Conservation (phyloP, 495 filamentous ascomycete species). For the Penicillium robsamsonii region DNA sequence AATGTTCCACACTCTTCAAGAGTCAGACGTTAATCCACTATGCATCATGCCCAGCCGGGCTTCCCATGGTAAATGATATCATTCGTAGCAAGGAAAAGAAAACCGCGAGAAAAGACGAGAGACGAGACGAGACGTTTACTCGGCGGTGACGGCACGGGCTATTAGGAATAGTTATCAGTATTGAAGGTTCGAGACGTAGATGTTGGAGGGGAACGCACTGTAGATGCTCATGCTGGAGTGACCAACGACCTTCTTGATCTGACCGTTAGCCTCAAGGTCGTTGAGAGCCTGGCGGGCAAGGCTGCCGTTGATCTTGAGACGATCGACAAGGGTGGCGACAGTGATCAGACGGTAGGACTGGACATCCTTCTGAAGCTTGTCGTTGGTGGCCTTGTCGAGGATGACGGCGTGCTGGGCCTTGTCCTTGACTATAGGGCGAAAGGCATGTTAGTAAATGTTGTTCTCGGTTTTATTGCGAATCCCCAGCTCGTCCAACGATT, state of each 20-base stretch:
- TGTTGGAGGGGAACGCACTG: slow-evolving; percentile 53
- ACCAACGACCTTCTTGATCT: slow-evolving; percentile 96
- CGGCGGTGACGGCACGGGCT: slow-evolving; percentile 52
- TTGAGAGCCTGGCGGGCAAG: slow-evolving; percentile 84
- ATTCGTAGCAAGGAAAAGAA: slow-evolving; percentile 43
- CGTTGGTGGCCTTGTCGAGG: slow-evolving; percentile 65
- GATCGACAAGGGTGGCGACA: slow-evolving; percentile 95
- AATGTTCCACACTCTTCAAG: slow-evolving; percentile 36
- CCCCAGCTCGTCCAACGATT: slow-evolving; percentile 17
- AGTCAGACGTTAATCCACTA: slow-evolving; percentile 35
- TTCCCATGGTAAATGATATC: slow-evolving; percentile 46
- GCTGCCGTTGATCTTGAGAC: slow-evolving; percentile 99
- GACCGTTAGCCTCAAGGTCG: slow-evolving; percentile 95
- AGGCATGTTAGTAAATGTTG: slow-evolving; percentile 28
- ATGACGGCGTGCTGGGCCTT: slow-evolving; percentile 96
- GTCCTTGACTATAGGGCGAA: slow-evolving; percentile 82
- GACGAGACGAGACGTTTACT: slow-evolving; percentile 44
- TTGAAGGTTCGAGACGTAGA: neutral
- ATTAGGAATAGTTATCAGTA: slow-evolving; percentile 22
- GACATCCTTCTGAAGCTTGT: slow-evolving; percentile 91
- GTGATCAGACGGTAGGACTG: slow-evolving; percentile 99
- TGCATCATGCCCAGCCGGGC: slow-evolving; percentile 44
- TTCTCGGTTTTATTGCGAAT: slow-evolving; percentile 15
- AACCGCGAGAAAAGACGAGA: slow-evolving; percentile 42
- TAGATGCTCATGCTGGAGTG: slow-evolving; percentile 98